Base-by-base conservation (phyloP, 441 rosid genomes). In the Gossypium aridum region DNA sequence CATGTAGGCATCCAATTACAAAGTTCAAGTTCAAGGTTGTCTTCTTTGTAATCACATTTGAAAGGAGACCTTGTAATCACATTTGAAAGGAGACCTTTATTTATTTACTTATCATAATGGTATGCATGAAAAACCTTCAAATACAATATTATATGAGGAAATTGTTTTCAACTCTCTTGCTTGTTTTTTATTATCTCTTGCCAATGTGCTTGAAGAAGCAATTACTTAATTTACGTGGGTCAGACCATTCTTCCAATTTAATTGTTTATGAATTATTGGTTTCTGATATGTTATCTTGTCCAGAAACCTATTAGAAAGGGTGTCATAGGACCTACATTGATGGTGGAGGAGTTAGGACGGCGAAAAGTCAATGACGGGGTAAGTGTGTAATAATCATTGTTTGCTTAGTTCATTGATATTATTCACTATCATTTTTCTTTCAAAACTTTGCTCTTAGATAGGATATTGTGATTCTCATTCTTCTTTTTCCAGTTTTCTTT, bases 281-380 rank as follows among this genome's bases (percentile, higher is more conserved):
- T 62, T 54, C 66, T 43, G 53, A 74, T 17, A 1, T 23, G 6
- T 74, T 53, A 26, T 20, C 19, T 54, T 67, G 23, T 78, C 59
- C 84, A 96, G 99, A 82, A 57, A 85, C 98, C 97, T 74, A 90
- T 96, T 75, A 87, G 98, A 85, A 90, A 81, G 77, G 99, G 99
- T 76, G 92, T 89, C 5, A 83, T 87, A 70, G 94, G 98, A 75
- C 98, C 91, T 14, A 75, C 92, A 45, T 77, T 93, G 70, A 87
- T 84, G 87, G 87, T 96, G 81, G 97, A 92, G 85, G 99, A 96
- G 81, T 79, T 87, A 20, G 99, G 98, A 57, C 97, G 97, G 63
- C 92, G 87, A 67, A 88, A 72, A 79, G 82, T 93, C 79, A 85
- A 83, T 78, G 75, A 62, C 45, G 92, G 91, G 90, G 99, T 92